Percentiles rank a stretch among this genome's conserved stretches.
phyloP scores from a whole-genome alignment of 305 asterid species.

The Salvia sclarea region DNA sequence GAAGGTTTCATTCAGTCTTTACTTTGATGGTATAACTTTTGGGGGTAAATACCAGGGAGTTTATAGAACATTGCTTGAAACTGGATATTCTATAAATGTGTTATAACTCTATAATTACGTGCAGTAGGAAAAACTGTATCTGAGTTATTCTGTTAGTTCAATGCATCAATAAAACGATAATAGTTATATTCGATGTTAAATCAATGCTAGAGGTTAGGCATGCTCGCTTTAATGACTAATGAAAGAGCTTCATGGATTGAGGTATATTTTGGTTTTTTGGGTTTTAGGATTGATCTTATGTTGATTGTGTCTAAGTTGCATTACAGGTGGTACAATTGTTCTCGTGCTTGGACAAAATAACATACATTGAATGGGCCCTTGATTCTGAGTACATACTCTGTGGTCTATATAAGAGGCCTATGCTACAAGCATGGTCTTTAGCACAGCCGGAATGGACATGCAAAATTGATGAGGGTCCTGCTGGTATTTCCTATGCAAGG shows the following conservation, averaged over 20 bases:
- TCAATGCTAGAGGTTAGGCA: not conserved
- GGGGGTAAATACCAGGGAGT: too few species aligned
- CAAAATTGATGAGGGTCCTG: conserved; percentile 95
- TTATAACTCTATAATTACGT: not conserved
- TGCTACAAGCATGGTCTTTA: conserved; percentile 98
- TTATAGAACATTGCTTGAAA: not conserved
- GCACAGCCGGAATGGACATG: conserved; percentile 98
- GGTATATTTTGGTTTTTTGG: conserved; percentile 13
- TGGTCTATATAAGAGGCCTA: conserved; percentile 85
- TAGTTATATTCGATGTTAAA: not conserved
- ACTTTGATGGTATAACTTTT: not conserved
- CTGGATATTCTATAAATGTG: not conserved
- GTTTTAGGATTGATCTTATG: conserved; percentile 28
- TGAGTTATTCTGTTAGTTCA: not conserved
- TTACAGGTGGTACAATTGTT: conserved; percentile 84
- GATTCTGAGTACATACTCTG: conserved; percentile 96
- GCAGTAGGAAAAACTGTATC: not conserved
- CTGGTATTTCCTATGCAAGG: conserved; percentile 93
- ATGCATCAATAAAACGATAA: not conserved
- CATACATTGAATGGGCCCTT: conserved; percentile 97
- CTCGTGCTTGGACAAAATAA: conserved; percentile 92
- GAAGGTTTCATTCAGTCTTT: not conserved
- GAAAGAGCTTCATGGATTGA: not conserved
- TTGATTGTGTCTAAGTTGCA: conserved; percentile 12
- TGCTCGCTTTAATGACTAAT: not conserved